phyloP scores from a whole-genome alignment of 2,329 filamentous ascomycete genomes.

The Zasmidium cellare region DNA sequence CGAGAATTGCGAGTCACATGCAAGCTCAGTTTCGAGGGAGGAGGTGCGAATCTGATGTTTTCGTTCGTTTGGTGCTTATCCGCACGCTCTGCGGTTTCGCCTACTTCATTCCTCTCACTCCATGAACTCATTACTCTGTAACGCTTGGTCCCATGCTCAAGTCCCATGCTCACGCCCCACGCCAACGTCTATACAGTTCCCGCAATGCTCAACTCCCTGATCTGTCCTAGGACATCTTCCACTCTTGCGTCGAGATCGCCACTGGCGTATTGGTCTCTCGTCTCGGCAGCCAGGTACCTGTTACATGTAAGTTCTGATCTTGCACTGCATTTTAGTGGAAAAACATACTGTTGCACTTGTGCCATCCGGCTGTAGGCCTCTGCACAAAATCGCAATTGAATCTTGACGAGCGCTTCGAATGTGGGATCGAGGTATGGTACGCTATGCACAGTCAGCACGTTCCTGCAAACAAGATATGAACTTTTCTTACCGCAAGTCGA shows the following conservation, averaged over 20 bases:
- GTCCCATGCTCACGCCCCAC: background rate
- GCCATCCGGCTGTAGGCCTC: constrained; percentile 98
- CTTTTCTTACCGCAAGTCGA: constrained; percentile 69
- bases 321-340: background rate
- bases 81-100: too few species aligned
- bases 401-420: constrained; percentile 98
- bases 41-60: too few species aligned
- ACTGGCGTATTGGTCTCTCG: constrained; percentile 91
- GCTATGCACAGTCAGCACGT: constrained; percentile 18
- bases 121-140: background rate
- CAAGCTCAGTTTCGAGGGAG: too few species aligned
- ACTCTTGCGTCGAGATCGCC: constrained; percentile 89
- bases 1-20: too few species aligned
- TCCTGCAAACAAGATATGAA: background rate
- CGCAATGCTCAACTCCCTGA: constrained; percentile 90
- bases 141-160: background rate
- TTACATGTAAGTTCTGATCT: constrained; percentile 4
- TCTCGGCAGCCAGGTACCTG: constrained; percentile 75
- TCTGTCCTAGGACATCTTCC: constrained; percentile 95
- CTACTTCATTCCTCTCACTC: too few species aligned
- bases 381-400: constrained; percentile 94
- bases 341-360: constrained; percentile 88
- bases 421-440: constrained; percentile 96
- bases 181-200: constrained; percentile 57
- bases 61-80: too few species aligned